Percentiles rank a stretch among this genome's conserved stretches.
These are phyloP conservation scores for Jaltomata sinuosa DNA, from an alignment of 257 asterid species.

Conservation along the genomic window DNA sequence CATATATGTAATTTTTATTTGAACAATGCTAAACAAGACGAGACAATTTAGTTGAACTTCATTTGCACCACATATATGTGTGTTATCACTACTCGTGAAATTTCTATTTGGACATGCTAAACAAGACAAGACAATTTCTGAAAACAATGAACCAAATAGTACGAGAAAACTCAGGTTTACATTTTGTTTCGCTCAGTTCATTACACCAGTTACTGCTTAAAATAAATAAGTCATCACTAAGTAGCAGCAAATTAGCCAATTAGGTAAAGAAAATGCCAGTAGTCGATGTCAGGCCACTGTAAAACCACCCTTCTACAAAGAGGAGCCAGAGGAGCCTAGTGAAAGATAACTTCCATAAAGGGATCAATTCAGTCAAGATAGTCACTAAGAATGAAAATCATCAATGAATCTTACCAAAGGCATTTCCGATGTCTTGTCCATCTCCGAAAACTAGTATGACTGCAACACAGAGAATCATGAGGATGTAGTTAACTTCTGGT, in stretches of 20 bases:
- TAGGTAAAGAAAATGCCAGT: not conserved
- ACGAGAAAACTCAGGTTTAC: not conserved
- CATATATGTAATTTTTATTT: not conserved
- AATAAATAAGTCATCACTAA: not conserved
- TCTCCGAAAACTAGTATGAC: constrained; percentile 43
- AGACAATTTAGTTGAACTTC: not conserved
- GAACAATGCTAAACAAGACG: not conserved
- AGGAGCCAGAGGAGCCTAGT: not conserved
- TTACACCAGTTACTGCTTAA: not conserved
- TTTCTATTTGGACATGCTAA: not conserved
- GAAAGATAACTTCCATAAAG: not conserved
- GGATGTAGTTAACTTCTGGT: constrained; percentile 49
- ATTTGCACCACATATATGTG: not conserved
- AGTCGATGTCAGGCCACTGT: not conserved
- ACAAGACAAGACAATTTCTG: not conserved
- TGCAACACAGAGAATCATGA: constrained; percentile 12
- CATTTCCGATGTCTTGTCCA: constrained; percentile 40
- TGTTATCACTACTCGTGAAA: not conserved
- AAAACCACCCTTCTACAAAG: not conserved
- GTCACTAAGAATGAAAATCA: not conserved
- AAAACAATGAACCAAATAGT: not conserved
- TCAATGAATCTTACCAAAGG: constrained; percentile 31
- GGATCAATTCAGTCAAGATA: not conserved
- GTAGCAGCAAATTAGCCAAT: not conserved
- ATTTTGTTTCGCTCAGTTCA: not conserved